These are phyloP conservation scores for Dacryopinax primogenitus DNA, from an alignment of 768 basidiomycete species.

Conservation along the genomic window DNA sequence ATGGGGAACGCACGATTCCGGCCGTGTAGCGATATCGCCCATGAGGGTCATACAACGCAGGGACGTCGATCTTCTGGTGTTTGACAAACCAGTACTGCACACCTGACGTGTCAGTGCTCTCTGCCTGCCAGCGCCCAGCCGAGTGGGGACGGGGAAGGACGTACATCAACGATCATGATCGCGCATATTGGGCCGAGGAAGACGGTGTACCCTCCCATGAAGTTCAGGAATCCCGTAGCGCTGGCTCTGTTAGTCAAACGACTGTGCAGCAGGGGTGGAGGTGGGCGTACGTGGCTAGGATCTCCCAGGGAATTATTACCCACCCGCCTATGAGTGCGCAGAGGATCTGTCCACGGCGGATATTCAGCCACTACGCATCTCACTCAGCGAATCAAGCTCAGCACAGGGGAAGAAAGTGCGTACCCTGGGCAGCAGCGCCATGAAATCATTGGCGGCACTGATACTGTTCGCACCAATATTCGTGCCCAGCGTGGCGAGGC, in stretches of 20 bases:
- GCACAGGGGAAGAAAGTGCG: not conserved
- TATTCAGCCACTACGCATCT: constrained; percentile 49
- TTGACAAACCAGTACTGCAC: constrained; percentile 68
- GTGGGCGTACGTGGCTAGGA: constrained; percentile 38
- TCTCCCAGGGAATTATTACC: constrained; percentile 55
- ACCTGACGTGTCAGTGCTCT: not conserved
- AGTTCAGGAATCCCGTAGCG: constrained; percentile 55
- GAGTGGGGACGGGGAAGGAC: constrained; percentile 21
- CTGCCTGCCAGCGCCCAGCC: not conserved
- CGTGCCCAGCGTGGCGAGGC: constrained; percentile 53
- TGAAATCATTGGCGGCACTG: constrained; percentile 72
- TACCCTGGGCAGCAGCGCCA: constrained; percentile 47
- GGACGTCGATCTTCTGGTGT: constrained; percentile 57
- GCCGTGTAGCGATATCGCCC: constrained; percentile 67
- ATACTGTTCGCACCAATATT: constrained; percentile 68
- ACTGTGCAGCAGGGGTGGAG: constrained; percentile 13
- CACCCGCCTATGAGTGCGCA: constrained; percentile 76
- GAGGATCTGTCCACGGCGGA: constrained; percentile 55
- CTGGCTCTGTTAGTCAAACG: constrained; percentile 15
- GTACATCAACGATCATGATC: constrained; percentile 48
- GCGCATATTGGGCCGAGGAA: constrained; percentile 78
- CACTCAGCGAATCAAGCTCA: not conserved
- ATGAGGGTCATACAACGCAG: constrained; percentile 67
- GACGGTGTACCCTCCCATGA: constrained; percentile 75
- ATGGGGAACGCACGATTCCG: constrained; percentile 41